phyloP scores from a whole-genome alignment of 192 early-diverging fungal genomes.

The Coemansia sp. region DNA sequence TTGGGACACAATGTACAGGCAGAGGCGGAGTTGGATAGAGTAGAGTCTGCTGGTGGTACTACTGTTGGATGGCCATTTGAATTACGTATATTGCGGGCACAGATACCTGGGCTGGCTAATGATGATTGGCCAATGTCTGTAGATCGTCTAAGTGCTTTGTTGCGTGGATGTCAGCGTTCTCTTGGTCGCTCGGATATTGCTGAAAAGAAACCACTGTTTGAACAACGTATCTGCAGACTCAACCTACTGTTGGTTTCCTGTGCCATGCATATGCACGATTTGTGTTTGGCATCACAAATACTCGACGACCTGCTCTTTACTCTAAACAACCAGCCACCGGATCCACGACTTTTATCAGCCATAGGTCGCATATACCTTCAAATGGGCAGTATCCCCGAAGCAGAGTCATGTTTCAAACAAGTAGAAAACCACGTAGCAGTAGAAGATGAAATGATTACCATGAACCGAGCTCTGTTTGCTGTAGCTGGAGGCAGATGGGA shows the following conservation, averaged over 20 bases:
- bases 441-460: constrained; percentile 23
- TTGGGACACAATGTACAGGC: constrained; percentile 9
- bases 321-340: background rate
- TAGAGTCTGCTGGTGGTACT: constrained; percentile 13
- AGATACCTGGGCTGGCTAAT: constrained; percentile 13
- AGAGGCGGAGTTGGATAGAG: constrained; percentile 19
- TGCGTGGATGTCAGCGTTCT: constrained; percentile 24
- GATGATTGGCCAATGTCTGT: constrained; percentile 10
- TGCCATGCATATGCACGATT: constrained; percentile 20
- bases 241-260: constrained; percentile 18
- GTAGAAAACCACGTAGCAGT: constrained; percentile 15
- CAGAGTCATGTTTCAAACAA: constrained; percentile 22
- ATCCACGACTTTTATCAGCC: constrained; percentile 33
- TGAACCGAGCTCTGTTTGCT: constrained; percentile 45
- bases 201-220: background rate
- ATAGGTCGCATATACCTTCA: constrained; percentile 40
- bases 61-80: constrained; percentile 46
- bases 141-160: constrained; percentile 28
- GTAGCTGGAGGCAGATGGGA: constrained; percentile 43
- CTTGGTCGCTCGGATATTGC: background rate
- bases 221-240: constrained; percentile 24
- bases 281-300: constrained; percentile 8
- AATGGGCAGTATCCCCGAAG: constrained; percentile 30
- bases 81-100: constrained; percentile 41
- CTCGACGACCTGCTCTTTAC: background rate